Percentiles rank a stretch among this genome's conserved stretches.
phyloP scores from a whole-genome alignment of 2,329 filamentous ascomycete species.

The Sporothrix euskadiensis region DNA sequence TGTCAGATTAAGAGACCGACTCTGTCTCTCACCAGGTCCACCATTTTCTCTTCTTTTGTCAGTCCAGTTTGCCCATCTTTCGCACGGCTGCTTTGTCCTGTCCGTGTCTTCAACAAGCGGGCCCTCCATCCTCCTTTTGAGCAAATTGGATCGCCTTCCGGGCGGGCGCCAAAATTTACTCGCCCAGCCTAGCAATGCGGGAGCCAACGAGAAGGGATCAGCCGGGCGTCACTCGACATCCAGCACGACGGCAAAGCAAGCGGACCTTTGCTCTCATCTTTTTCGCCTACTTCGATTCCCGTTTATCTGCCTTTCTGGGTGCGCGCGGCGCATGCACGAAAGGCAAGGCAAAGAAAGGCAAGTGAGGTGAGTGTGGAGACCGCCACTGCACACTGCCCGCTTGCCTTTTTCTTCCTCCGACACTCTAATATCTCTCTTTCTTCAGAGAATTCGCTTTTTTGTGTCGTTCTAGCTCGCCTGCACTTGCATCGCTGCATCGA shows the following conservation, averaged over 20 bases:
- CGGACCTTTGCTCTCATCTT: not conserved
- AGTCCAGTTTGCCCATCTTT: not conserved
- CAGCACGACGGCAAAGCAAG: slow-evolving; percentile 12
- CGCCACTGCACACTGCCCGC: not conserved
- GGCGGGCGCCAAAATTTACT: slow-evolving; percentile 19
- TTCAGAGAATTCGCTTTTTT: not conserved
- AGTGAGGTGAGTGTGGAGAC: not conserved
- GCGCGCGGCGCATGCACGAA: not conserved
- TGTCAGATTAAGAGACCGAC: slow-evolving; percentile 10
- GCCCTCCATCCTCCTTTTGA: not conserved
- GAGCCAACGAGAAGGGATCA: slow-evolving; percentile 20
- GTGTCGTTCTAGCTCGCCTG: not conserved
- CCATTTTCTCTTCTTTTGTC: not conserved
- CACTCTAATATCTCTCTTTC: not conserved
- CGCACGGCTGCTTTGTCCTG: not conserved
- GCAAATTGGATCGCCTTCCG: slow-evolving; percentile 30
- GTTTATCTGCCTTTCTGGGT: slow-evolving; percentile 1
- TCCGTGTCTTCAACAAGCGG: slow-evolving; percentile 8
- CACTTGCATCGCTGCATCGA: slow-evolving; percentile 23
- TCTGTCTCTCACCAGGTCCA: not conserved
- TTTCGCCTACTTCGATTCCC: not conserved
- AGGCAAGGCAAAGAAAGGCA: not conserved
- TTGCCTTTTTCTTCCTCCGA: not conserved
- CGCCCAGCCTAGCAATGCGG: slow-evolving; percentile 18
- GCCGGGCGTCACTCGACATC: slow-evolving; percentile 26